These are phyloP conservation scores for Knoxdaviesia proteae DNA, from an alignment of 2,329 filamentous ascomycete species.

Conservation along the genomic window DNA sequence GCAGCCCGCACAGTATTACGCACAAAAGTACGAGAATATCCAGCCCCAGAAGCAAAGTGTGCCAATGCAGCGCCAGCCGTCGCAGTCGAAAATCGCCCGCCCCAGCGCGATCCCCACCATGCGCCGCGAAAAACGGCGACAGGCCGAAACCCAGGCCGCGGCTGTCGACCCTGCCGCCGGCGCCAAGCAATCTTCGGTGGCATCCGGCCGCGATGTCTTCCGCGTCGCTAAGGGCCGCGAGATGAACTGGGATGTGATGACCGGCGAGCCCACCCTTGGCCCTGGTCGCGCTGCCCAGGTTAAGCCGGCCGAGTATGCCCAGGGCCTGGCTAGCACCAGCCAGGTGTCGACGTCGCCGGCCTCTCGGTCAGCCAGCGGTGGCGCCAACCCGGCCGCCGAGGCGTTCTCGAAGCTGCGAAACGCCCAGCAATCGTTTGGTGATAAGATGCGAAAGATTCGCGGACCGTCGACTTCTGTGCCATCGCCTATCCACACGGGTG, in stretches of 20 bases:
- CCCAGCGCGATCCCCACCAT: slow-evolving; percentile 21
- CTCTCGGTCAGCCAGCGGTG: too few species aligned
- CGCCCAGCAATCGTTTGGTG: slow-evolving; percentile 16
- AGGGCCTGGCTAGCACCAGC: slow-evolving; percentile 13
- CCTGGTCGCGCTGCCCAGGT: slow-evolving; percentile 34
- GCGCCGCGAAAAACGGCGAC: slow-evolving; percentile 25
- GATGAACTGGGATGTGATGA: slow-evolving; percentile 42
- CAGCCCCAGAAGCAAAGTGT: too few species aligned
- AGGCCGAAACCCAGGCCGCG: slow-evolving; percentile 18
- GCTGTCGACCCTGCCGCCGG: slow-evolving; percentile 3
- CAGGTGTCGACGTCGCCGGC: slow-evolving; percentile 8
- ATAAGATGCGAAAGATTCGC: slow-evolving; percentile 22
- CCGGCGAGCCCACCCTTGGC: slow-evolving; percentile 41
- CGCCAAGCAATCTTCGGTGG: too few species aligned
- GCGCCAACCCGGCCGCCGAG: slow-evolving; percentile 4
- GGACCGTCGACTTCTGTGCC: slow-evolving; percentile 1
- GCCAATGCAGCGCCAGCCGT: too few species aligned
- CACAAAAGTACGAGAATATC: too few species aligned
- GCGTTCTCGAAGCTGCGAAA: slow-evolving; percentile 3
- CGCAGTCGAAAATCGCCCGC: neutral
- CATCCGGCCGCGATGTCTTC: slow-evolving; percentile 5
- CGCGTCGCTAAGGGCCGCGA: slow-evolving; percentile 10
- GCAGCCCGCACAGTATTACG: too few species aligned
- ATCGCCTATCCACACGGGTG: neutral
- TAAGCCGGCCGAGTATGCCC: slow-evolving; percentile 28